Base-by-base conservation (phyloP, 129 eudicot species). In the Logfia minima region DNA sequence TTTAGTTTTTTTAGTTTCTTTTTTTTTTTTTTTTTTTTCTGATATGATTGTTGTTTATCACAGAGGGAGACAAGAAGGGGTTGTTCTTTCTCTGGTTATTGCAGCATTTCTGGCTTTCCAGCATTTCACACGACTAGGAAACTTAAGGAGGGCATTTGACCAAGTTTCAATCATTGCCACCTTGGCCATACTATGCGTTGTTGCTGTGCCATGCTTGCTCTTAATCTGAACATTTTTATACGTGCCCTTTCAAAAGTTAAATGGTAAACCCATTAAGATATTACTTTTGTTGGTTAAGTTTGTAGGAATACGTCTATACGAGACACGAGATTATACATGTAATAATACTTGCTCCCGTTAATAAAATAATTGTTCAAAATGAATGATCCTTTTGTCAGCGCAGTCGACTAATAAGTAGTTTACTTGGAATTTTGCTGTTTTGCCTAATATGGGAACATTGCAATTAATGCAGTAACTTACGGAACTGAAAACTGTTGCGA, bases 41-140 rank as follows among this genome's bases (percentile, higher is more conserved):
- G 66, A 70, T 23, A 66, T 51, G 48, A 56, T 18, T 72, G 48
- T 66, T 78, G 59, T 23, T 58, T 71, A 59, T 74, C 19, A 10
- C 96, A 93, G 98, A 86, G 91, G 97, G 68, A 90, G 78, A 68
- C 95, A 93, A 79, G 97, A 89, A 85, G 96, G 98, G 52, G 58
- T 85, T 63, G 78, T 84, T 73, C 76, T 93, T 43, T 90, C 98
- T 56, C 80, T 93, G 86, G 81, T 71, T 39, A 84, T 93, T 45
- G 95, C 96, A 19, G 91, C 80, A 60, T 93, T 84, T 84, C 74
- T 93, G 81, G 97, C 96, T 26, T 90, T 88, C 86, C 98, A 88
- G 77, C 98, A 93, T 85, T 93, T 88, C 81, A 39, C 87, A 34
- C 81, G 98, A 61, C 81, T 87, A 19, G 97, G 95, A 82, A 76